These are phyloP conservation scores for Peronospora belbahrii DNA, from an alignment of 352 stramenopile genomes.

Conservation along the genomic window DNA sequence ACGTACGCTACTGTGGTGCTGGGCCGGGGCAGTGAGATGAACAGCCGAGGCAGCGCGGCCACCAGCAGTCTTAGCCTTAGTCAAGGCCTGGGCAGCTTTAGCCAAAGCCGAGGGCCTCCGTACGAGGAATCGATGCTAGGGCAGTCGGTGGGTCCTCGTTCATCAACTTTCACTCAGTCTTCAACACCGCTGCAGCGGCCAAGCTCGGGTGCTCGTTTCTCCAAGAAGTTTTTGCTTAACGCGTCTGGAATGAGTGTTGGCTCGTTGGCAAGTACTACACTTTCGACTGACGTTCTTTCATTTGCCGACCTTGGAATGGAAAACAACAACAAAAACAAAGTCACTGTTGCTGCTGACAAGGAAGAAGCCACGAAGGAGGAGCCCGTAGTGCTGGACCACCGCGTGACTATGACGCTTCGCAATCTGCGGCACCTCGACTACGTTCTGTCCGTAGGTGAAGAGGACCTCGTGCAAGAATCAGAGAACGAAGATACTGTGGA, in stretches of 20 bases:
- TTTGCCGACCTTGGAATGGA: constrained; percentile 30
- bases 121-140: constrained; percentile 12
- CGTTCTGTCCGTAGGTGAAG: constrained; percentile 27
- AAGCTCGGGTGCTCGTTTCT: constrained; percentile 6
- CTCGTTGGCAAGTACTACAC: constrained; percentile 10
- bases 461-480: constrained; percentile 25
- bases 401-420: constrained; percentile 28
- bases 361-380: constrained; percentile 18
- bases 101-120: constrained; percentile 14
- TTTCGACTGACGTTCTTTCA: constrained; percentile 41
- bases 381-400: constrained; percentile 41
- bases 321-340: constrained; percentile 6
- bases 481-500: constrained; percentile 25
- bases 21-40: constrained; percentile 20
- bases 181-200: constrained; percentile 10
- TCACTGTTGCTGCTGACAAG: constrained; percentile 2
- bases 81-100: constrained; percentile 13
- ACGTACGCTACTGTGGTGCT: constrained; percentile 34
- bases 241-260: constrained; percentile 15
- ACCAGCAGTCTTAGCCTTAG: constrained; percentile 17
- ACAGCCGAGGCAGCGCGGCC: constrained; percentile 16
- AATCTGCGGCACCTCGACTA: constrained; percentile 43
- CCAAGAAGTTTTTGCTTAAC: constrained; percentile 15
- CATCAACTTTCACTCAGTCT: constrained; percentile 13
- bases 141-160: constrained; percentile 22